A percentile compares a stretch with the other conserved stretches of the same genome.
Evolutionary conservation across 2,329 filamentous ascomycete species (phyloP).

Genomic region (Alternaria brassicae): DNA sequence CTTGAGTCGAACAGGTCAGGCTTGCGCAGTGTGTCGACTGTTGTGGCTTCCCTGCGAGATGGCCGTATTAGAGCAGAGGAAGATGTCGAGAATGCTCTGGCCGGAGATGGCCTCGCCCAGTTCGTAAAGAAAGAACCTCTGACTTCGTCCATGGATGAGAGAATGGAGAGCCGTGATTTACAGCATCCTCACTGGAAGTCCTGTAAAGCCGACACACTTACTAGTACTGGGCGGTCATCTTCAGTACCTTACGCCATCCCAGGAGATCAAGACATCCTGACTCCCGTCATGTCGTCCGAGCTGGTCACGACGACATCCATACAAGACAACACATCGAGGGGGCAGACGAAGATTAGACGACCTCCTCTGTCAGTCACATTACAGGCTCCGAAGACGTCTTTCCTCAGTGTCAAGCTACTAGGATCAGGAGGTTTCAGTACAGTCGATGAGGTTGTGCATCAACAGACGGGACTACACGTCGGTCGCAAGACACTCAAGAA

Average conservation of each 20-base stretch:
- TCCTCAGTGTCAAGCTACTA: constrained; percentile 46
- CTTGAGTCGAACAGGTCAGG: not conserved
- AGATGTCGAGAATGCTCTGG: constrained; percentile 37
- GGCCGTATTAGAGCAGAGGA: constrained; percentile 29
- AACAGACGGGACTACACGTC: constrained; percentile 42
- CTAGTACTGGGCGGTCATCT: not conserved
- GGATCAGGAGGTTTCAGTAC: constrained; percentile 49
- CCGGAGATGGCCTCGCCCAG: constrained; percentile 44
- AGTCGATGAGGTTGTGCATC: constrained; percentile 49
- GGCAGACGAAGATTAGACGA: not conserved
- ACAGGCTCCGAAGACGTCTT: constrained; percentile 23
- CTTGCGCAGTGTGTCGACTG: not conserved
- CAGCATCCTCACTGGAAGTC: constrained; percentile 1
- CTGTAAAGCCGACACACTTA: not conserved
- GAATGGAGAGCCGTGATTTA: not conserved
- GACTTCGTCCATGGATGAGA: not conserved
- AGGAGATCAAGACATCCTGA: not conserved
- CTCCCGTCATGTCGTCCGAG: not conserved
- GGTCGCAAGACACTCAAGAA: constrained; percentile 50
- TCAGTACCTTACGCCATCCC: not conserved
- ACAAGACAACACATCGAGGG: not conserved
- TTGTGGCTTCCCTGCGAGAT: constrained; percentile 13
- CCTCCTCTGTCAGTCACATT: not conserved
- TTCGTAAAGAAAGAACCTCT: constrained; percentile 9
- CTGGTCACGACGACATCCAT: not conserved